Evolutionary conservation across 169 alveolate species (phyloP), one percentile per base, ranked within the genome.

Genomic region (Perkinsus olseni): DNA sequence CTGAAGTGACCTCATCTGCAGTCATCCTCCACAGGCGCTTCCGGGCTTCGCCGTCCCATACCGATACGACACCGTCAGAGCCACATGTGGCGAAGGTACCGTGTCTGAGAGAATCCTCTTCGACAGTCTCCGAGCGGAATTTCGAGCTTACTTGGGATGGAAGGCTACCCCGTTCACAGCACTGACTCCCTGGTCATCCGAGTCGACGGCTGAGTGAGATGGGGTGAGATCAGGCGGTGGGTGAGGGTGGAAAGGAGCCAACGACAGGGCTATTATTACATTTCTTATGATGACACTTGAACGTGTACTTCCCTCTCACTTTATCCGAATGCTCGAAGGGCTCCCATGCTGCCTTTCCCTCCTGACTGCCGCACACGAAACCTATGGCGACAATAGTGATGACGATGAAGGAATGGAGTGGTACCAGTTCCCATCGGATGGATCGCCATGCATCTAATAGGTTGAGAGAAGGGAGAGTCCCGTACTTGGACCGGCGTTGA

Each of bases 51-150:
- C 93, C 93, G 48, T 94, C 95, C 96, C 96, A 94, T 3, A 93
- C 91, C 21, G 92, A 92, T 0, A 94, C 93, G 13, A 92, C 45
- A 36, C 94, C 92, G 50, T 94, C 96, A 74, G 95, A 94, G 11
- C 96, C 96, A 91, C 96, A 94, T 20, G 95, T 39, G 20, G 93
- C 95, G 93, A 94, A 93, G 20, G 94, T 93, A 24, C 82, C 82
- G 34, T 62, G 82, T 24, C 82, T 62, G 31, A 13, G 40, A 90
- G 38, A 45, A n/a, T 28, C 10, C 34, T 91, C n/a, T n/a, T n/a
- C n/a, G n/a, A n/a, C n/a, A n/a, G n/a, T n/a, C n/a, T n/a, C n/a
- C n/a, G n/a, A n/a, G n/a, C n/a, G n/a, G n/a, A 91, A 39, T 13
- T 91, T 91, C 51, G 34, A 91, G 92, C 1, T 91, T 38, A 62